Conservation (phyloP, 768 basidiomycete species). For the Phlebiopsis gigantea region DNA sequence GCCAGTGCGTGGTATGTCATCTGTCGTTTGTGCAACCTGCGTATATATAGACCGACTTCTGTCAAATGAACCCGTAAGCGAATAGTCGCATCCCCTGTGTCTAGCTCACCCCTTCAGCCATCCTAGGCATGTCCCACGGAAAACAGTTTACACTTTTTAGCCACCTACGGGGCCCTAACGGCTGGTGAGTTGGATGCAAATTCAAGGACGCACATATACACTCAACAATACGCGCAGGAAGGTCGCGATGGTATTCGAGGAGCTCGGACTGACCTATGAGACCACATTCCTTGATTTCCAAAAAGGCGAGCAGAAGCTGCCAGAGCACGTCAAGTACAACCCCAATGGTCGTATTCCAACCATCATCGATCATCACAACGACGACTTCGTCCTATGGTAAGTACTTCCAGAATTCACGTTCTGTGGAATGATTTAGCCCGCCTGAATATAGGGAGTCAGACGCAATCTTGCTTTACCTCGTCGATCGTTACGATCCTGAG, state of each 20-base stretch:
- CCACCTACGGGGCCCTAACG: constrained; percentile 18
- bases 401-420: background rate
- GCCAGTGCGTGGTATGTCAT: background rate
- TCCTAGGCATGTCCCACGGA: constrained; percentile 19
- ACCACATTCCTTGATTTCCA: constrained; percentile 22
- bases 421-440: too few relatives aligned
- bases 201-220: background rate
- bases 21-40: background rate
- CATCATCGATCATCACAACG: constrained; percentile 28
- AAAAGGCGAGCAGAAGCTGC: constrained; percentile 22
- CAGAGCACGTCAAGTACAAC: constrained; percentile 23
- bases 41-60: background rate
- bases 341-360: constrained; percentile 34
- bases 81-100: background rate
- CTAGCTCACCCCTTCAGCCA: background rate
- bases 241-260: constrained; percentile 21
- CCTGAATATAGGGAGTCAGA: constrained; percentile 24
- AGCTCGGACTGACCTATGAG: constrained; percentile 25
- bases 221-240: constrained; percentile 13
- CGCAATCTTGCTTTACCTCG: constrained; percentile 39
- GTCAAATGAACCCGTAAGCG: background rate
- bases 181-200: constrained; percentile 12
- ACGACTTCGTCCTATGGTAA: constrained; percentile 28
- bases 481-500: constrained; percentile 40
- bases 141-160: constrained; percentile 24